Evolutionary conservation across 768 basidiomycete genomes (phyloP).

Genomic region (Macrolepiota fuliginosa): DNA sequence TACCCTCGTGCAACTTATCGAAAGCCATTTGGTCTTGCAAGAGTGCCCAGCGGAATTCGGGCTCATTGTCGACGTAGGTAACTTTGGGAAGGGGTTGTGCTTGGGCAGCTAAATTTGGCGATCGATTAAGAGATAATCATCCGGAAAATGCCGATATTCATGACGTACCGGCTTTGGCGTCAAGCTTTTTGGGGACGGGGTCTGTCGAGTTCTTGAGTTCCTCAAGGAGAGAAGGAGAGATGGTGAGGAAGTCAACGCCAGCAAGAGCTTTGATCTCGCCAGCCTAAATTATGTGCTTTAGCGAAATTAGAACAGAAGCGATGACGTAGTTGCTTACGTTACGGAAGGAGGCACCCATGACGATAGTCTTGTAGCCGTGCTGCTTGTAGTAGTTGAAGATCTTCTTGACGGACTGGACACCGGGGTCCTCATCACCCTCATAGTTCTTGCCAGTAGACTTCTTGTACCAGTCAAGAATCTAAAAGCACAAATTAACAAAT

Average conservation of each 20-base stretch:
- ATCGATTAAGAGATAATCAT: constrained; percentile 10
- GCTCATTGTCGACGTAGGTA: constrained; percentile 85
- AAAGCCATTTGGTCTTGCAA: constrained; percentile 97
- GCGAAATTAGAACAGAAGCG: not conserved
- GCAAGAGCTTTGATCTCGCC: constrained; percentile 95
- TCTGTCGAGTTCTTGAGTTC: constrained; percentile 83
- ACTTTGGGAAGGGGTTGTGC: constrained; percentile 74
- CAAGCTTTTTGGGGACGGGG: constrained; percentile 82
- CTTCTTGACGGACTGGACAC: constrained; percentile 91
- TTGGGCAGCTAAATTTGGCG: constrained; percentile 39
- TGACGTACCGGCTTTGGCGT: constrained; percentile 55
- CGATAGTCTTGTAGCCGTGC: constrained; percentile 96
- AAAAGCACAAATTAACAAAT: constrained; percentile 10
- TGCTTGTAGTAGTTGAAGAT: constrained; percentile 99
- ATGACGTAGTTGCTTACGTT: constrained; percentile 58
- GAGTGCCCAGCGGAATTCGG: constrained; percentile 94
- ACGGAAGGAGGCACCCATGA: constrained; percentile 99
- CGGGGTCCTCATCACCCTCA: constrained; percentile 90
- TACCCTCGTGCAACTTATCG: constrained; percentile 97
- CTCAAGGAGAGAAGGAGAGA: constrained; percentile 86
- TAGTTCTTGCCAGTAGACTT: constrained; percentile 83
- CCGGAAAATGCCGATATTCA: constrained; percentile 7
- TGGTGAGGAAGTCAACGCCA: constrained; percentile 97
- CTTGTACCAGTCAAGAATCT: constrained; percentile 99
- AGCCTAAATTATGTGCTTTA: constrained; percentile 36